Percentiles rank a stretch among this genome's conserved stretches.
Conservation (phyloP, 257 asterid genomes). For the Euphrasia confusa region DNA sequence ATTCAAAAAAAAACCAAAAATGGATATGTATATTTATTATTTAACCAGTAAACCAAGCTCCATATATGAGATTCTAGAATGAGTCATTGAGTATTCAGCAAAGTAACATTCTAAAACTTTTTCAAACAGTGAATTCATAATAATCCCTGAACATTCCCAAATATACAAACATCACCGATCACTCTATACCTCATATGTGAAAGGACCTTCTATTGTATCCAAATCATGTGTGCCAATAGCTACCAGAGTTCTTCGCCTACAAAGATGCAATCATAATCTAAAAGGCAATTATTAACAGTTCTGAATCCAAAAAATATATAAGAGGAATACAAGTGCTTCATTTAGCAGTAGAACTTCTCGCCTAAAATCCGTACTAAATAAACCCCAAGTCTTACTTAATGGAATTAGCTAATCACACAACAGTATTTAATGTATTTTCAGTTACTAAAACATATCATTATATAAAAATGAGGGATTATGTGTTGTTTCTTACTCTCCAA, state of each 20-base stretch:
- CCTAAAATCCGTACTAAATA: too few species aligned
- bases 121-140: neutral
- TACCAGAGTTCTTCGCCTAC: slow-evolving; percentile 83
- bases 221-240: slow-evolving; percentile 99
- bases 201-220: slow-evolving; percentile 83
- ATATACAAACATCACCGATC: slow-evolving; percentile 14
- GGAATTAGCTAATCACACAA: neutral
- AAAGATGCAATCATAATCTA: slow-evolving; percentile 22
- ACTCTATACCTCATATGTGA: slow-evolving; percentile 74
- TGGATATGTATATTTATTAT: too few species aligned
- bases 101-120: neutral
- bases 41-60: too few species aligned
- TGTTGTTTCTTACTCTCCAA: too few species aligned
- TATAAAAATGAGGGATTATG: too few species aligned
- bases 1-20: too few species aligned
- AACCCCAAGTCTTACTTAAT: neutral
- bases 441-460: neutral
- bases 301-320: slow-evolving; percentile 9
- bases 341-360: neutral
- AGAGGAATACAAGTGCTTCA: neutral
- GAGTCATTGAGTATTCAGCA: neutral
- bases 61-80: too few species aligned
- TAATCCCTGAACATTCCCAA: neutral
- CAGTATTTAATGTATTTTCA: neutral
- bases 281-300: slow-evolving; percentile 8